Evolutionary conservation across 371 early-diverging fungal genomes (phyloP).

Genomic region (Dipsacomyces acuminosporus): DNA sequence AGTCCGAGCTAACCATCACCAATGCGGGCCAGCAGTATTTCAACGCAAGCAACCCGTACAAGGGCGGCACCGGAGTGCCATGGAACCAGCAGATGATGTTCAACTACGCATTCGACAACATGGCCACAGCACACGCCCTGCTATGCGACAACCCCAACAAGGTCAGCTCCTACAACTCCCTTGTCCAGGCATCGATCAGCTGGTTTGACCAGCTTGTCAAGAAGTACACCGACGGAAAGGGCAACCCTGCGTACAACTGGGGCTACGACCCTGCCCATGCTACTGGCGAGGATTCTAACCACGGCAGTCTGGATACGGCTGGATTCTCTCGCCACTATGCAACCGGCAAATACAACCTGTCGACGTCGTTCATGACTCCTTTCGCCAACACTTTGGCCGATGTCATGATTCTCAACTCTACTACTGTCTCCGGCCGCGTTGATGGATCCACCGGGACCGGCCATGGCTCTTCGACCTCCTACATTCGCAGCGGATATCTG

Average conservation of each 20-base stretch:
- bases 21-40: background rate
- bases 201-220: background rate
- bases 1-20: background rate
- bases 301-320: conserved; percentile 1
- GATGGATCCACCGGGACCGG: background rate
- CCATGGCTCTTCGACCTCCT: background rate
- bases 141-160: conserved; percentile 1
- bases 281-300: background rate
- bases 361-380: background rate
- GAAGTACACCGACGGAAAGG: background rate
- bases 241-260: background rate
- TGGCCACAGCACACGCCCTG: conserved; percentile 6
- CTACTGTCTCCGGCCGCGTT: background rate
- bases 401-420: background rate
- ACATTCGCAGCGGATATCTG: background rate
- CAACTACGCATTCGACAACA: conserved; percentile 1
- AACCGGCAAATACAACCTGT: background rate
- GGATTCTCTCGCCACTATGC: background rate
- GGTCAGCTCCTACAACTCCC: background rate
- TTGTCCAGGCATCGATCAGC: conserved; percentile 2
- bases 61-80: background rate
- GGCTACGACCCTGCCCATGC: background rate
- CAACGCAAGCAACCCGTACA: background rate
- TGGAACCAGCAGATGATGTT: conserved; percentile 12
- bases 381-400: background rate